phyloP scores from a whole-genome alignment of 1,284 basidiomycete species.

The Somion occarium region DNA sequence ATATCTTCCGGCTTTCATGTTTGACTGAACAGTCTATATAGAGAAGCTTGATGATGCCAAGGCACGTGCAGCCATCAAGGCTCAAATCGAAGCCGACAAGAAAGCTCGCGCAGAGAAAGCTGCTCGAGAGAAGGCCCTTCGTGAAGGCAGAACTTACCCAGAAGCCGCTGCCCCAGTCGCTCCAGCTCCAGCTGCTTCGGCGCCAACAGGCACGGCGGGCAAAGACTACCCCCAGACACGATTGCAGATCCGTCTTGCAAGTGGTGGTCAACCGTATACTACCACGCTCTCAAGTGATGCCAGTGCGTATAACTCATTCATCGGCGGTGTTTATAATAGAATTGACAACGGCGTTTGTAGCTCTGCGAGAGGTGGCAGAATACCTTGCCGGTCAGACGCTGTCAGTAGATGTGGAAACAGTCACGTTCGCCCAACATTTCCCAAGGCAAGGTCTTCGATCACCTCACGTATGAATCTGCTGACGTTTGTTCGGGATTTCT shows the following conservation, averaged over 20 bases:
- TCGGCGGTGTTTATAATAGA: no score
- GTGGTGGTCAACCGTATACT: slow-evolving; percentile 74
- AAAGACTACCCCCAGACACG: slow-evolving; percentile 81
- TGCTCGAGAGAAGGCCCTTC: slow-evolving; percentile 82
- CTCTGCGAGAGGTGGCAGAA: slow-evolving; percentile 81
- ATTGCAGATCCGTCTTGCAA: slow-evolving; percentile 79
- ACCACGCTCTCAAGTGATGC: slow-evolving; percentile 78
- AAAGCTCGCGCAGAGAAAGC: slow-evolving; percentile 81
- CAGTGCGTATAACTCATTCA: slow-evolving; percentile 45
- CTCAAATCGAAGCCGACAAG: slow-evolving; percentile 93
- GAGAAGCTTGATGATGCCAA: slow-evolving; percentile 85
- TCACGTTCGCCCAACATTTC: slow-evolving; percentile 76
- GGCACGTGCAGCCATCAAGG: slow-evolving; percentile 81
- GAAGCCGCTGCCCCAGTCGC: slow-evolving; percentile 32
- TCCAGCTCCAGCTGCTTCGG: slow-evolving; percentile 31
- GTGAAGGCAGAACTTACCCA: slow-evolving; percentile 61
- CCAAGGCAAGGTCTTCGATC: slow-evolving; percentile 55
- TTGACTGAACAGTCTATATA: slow-evolving; percentile 23
- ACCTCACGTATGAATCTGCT: not conserved
- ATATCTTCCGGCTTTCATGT: not conserved
- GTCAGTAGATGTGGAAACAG: slow-evolving; percentile 66
- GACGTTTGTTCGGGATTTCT: not conserved
- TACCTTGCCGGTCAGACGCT: slow-evolving; percentile 74
- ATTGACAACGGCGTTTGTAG: no score
- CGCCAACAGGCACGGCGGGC: slow-evolving; percentile 45